Conservation (phyloP, 208 protist genomes). For the Leishmania gerbilli region DNA sequence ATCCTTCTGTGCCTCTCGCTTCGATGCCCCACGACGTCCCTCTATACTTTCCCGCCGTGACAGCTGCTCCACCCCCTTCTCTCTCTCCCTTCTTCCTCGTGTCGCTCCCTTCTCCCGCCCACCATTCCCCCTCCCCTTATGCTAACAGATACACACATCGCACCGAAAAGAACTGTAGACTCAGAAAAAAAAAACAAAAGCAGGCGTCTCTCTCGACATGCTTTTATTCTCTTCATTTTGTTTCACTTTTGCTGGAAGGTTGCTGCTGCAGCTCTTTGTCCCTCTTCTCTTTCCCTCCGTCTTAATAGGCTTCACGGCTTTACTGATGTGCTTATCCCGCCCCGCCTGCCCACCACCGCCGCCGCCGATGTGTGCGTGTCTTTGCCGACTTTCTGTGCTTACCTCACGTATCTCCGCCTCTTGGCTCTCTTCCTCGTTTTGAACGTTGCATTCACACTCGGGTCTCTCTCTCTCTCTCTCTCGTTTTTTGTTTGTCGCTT, state of each 20-base stretch:
- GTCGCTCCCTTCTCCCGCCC: no score
- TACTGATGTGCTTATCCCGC: background rate
- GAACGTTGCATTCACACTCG: background rate
- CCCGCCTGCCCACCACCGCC: background rate
- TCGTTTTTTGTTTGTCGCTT: background rate
- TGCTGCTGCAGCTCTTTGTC: background rate
- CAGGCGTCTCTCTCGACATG: background rate
- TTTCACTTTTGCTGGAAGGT: background rate
- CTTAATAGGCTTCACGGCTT: background rate
- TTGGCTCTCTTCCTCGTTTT: background rate
- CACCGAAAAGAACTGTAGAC: background rate
- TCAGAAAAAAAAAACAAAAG: background rate
- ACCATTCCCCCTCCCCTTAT: background rate
- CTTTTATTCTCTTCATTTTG: background rate
- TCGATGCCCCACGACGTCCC: background rate
- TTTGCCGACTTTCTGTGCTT: background rate
- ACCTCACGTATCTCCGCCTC: background rate
- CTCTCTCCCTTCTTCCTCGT: background rate
- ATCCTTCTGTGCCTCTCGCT: background rate
- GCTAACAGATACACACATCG: background rate
- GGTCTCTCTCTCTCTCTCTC: background rate
- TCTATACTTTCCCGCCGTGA: background rate
- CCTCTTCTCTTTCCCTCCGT: background rate
- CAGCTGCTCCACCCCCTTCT: background rate
- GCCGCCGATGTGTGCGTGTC: background rate